A percentile compares a stretch with the other conserved stretches of the same genome.
Conservation (phyloP, 2,329 filamentous ascomycete genomes). For the Sporothrix luriei region DNA sequence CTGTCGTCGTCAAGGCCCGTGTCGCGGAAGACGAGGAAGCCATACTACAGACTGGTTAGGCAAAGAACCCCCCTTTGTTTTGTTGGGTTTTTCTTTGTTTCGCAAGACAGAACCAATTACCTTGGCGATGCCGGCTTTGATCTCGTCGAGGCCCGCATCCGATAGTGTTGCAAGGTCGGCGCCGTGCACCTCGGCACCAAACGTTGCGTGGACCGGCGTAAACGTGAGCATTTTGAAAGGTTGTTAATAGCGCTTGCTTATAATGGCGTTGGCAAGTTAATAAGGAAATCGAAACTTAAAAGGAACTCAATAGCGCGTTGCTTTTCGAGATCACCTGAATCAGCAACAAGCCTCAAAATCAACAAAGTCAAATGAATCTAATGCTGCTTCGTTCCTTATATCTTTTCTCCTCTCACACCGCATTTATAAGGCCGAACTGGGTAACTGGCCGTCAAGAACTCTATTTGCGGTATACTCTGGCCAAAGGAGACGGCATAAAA, state of each 20-base stretch:
- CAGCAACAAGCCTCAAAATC: neutral
- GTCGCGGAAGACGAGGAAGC: constrained; percentile 34
- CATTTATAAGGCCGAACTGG: constrained; percentile 18
- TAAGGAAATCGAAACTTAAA: neutral
- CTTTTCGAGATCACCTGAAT: neutral
- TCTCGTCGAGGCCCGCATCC: constrained; percentile 42
- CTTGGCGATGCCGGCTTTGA: constrained; percentile 43
- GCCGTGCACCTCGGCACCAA: constrained; percentile 41
- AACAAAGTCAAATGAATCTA: neutral
- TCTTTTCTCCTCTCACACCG: neutral
- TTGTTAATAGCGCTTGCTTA: neutral
- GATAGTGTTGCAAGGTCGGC: constrained; percentile 42
- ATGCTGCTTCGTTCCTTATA: neutral
- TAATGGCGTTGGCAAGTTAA: neutral
- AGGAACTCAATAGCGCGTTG: neutral
- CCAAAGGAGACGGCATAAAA: neutral
- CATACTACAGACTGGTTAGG: constrained; percentile 23
- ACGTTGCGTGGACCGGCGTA: constrained; percentile 38
- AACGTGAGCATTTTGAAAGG: constrained; percentile 26
- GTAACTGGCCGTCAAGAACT: neutral
- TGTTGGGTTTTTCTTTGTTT: no score
- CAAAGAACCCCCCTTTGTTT: neutral
- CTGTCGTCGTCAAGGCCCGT: constrained; percentile 52
- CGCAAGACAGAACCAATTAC: constrained; percentile 34
- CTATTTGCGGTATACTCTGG: neutral